These are phyloP conservation scores for Geranium brycei DNA, from an alignment of 345 rosid species.

Conservation along the genomic window DNA sequence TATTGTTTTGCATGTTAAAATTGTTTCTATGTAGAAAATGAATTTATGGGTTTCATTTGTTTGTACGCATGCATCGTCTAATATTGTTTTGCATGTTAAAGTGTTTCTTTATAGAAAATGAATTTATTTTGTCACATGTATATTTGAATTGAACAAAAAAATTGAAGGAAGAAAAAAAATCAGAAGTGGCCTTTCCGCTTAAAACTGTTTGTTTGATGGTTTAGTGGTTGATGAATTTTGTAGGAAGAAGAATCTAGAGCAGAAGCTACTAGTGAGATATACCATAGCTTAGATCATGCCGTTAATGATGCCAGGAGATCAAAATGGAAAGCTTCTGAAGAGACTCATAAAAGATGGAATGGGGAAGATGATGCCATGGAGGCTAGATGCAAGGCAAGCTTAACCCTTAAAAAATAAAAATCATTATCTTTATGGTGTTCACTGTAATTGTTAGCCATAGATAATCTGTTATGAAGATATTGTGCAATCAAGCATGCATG, in stretches of 20 bases:
- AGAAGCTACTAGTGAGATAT: conserved; percentile 19
- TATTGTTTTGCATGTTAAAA: neutral
- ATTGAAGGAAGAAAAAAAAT: conserved; percentile 1
- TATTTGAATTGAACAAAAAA: conserved; percentile 1
- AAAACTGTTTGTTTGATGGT: conserved; percentile 1
- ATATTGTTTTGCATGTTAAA: neutral
- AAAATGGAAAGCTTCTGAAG: conserved; percentile 30
- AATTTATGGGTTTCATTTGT: conserved; percentile 3
- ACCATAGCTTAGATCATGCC: conserved; percentile 28
- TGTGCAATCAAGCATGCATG: neutral
- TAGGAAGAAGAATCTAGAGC: conserved; percentile 39
- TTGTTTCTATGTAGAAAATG: neutral
- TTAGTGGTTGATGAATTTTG: conserved; percentile 14
- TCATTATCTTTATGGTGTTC: neutral
- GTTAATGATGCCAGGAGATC: conserved; percentile 26
- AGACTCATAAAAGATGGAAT: conserved; percentile 36
- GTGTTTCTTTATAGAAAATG: neutral
- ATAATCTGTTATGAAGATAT: neutral
- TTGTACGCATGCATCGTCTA: neutral
- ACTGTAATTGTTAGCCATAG: neutral
- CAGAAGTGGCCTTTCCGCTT: conserved; percentile 3
- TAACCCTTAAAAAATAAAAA: conserved; percentile 1
- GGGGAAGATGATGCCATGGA: conserved; percentile 56
- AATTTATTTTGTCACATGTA: conserved; percentile 3
- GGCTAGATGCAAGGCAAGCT: conserved; percentile 56